phyloP scores from a whole-genome alignment of 192 early-diverging fungal genomes.

The Coemansia sp. region DNA sequence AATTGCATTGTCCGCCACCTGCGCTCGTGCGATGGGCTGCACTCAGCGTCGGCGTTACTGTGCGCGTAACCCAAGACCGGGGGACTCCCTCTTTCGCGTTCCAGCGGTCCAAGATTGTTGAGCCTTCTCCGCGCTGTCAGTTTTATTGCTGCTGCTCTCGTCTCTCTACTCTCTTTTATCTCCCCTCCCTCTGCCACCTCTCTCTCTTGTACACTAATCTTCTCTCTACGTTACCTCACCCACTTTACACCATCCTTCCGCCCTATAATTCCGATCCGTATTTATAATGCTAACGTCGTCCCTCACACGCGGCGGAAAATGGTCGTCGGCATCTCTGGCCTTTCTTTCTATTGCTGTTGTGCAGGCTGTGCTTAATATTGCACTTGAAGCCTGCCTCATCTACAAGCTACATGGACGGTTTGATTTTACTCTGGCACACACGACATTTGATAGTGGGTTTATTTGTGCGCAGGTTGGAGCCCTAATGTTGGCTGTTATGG shows the following conservation, averaged over 20 bases:
- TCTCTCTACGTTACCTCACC: background rate
- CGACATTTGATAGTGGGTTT: slow-evolving; percentile 28
- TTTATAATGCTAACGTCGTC: slow-evolving; percentile 25
- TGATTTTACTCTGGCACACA: slow-evolving; percentile 15
- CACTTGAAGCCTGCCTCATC: slow-evolving; percentile 30
- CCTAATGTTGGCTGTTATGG: slow-evolving; percentile 12
- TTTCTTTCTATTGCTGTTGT: slow-evolving; percentile 21
- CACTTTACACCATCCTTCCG: background rate
- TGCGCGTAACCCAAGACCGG: background rate
- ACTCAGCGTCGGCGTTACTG: background rate
- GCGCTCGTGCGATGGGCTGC: slow-evolving; percentile 3
- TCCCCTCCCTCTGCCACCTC: background rate
- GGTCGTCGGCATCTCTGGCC: slow-evolving; percentile 13
- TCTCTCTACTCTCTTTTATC: background rate
- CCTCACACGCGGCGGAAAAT: slow-evolving; percentile 23
- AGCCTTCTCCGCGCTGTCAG: background rate
- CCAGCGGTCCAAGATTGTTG: background rate
- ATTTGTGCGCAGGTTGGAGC: slow-evolving; percentile 35
- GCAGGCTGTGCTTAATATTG: slow-evolving; percentile 24
- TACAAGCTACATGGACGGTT: slow-evolving; percentile 1
- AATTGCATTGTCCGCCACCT: background rate
- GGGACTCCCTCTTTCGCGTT: background rate
- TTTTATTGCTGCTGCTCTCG: background rate
- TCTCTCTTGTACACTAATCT: background rate
- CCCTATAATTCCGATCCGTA: background rate